Evolutionary conservation across 164 flowering plant genomes (phyloP).

Genomic region (Vitis cinerea): DNA sequence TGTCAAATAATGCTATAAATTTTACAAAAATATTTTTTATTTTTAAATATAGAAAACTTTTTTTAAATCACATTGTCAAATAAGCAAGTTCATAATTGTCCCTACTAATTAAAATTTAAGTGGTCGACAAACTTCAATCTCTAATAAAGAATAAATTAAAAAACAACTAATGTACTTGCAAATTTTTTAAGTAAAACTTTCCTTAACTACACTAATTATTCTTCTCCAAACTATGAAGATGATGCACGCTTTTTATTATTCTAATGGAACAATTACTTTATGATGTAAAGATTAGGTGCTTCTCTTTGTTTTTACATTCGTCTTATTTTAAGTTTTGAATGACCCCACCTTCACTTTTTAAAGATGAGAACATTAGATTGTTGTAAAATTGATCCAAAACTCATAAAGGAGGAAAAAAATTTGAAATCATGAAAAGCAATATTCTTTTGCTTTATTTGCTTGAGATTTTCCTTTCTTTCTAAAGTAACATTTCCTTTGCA

Average conservation of each 20-base stretch:
- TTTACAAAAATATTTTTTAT: too few relatives aligned
- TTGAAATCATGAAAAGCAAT: background rate
- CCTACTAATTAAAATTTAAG: too few relatives aligned
- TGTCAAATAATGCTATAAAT: too few relatives aligned
- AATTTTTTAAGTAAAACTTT: too few relatives aligned
- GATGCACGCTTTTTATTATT: conserved; percentile 12
- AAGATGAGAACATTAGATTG: conserved; percentile 8
- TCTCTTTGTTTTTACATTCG: background rate
- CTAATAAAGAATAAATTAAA: too few relatives aligned
- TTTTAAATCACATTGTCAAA: too few relatives aligned
- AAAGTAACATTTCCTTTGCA: background rate
- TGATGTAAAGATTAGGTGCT: conserved; percentile 18
- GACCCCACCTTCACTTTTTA: background rate
- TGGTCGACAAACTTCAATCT: too few relatives aligned
- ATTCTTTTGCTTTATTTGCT: background rate
- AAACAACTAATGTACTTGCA: background rate
- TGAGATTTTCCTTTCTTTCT: background rate
- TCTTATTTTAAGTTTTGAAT: background rate
- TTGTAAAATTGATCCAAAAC: background rate
- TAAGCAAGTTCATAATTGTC: too few relatives aligned
- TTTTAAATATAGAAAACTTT: too few relatives aligned
- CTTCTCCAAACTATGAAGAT: conserved; percentile 9
- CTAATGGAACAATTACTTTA: conserved; percentile 9
- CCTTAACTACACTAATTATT: too few relatives aligned
- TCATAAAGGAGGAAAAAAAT: too few relatives aligned